Evolutionary conservation across 306 rosid genomes (phyloP).

Genomic region (Vigna nakashimae): DNA sequence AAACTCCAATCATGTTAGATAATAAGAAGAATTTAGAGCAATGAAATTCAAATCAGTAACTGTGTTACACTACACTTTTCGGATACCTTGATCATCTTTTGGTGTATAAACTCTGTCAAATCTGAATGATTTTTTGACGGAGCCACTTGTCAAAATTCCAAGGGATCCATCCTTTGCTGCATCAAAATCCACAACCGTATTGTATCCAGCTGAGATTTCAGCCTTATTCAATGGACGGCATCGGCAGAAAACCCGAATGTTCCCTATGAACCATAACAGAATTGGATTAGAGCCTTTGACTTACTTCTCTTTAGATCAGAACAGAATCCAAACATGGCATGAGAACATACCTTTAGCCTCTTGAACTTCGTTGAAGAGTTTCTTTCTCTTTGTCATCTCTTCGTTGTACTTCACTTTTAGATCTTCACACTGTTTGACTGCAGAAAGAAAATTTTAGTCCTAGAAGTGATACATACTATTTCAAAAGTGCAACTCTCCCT

Average conservation of each 20-base stretch:
- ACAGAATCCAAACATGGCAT: constrained; percentile 19
- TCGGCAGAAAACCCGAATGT: constrained; percentile 89
- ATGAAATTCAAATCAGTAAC: constrained; percentile 13
- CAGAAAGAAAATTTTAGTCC: constrained; percentile 42
- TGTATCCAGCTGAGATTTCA: constrained; percentile 65
- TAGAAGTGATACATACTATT: constrained; percentile 5
- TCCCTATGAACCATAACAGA: constrained; percentile 59
- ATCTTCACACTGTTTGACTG: constrained; percentile 91
- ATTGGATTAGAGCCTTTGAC: constrained; percentile 6
- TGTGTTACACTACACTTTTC: background rate
- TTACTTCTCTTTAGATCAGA: constrained; percentile 22
- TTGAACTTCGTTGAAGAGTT: constrained; percentile 88
- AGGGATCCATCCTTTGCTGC: constrained; percentile 86
- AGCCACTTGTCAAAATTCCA: constrained; percentile 64
- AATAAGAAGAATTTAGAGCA: constrained; percentile 17
- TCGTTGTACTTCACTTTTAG: constrained; percentile 79
- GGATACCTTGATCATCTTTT: constrained; percentile 81
- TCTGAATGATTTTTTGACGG: constrained; percentile 71
- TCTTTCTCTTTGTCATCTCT: constrained; percentile 79
- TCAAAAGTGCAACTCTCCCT: constrained; percentile 29
- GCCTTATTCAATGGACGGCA: constrained; percentile 84
- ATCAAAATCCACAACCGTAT: constrained; percentile 78
- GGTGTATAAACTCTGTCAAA: constrained; percentile 89
- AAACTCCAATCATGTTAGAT: constrained; percentile 14
- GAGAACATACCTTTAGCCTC: constrained; percentile 79